These are phyloP conservation scores for Rhizopus stolonifer DNA, from an alignment of 371 early-diverging fungal genomes.

Conservation along the genomic window DNA sequence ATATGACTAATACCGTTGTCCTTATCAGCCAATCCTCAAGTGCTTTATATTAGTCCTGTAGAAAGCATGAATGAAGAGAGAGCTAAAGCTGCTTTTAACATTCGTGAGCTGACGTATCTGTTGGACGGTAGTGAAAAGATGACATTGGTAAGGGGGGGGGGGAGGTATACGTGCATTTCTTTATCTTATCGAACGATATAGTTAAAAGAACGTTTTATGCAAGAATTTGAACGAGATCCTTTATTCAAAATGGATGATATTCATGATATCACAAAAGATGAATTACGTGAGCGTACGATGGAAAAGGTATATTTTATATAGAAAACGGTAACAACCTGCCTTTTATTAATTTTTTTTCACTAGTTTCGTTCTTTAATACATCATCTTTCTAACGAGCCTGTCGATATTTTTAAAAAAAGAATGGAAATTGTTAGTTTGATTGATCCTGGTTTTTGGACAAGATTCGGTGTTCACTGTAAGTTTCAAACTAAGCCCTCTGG, in stretches of 20 bases:
- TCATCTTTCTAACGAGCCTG: conserved; percentile 75
- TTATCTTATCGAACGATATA: conserved; percentile 15
- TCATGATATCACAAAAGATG: conserved; percentile 72
- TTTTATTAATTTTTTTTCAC: no score
- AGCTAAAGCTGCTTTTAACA: conserved; percentile 69
- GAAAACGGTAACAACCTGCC: no score
- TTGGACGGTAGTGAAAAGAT: conserved; percentile 76
- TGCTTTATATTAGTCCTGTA: conserved; percentile 30
- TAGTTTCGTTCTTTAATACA: conserved; percentile 74
- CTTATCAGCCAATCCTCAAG: no score
- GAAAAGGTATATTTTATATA: no score
- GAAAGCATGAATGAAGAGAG: conserved; percentile 70
- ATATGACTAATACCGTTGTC: background rate
- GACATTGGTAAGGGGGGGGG: conserved; percentile 58
- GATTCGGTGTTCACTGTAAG: conserved; percentile 87
- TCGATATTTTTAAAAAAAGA: conserved; percentile 71
- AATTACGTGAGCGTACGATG: conserved; percentile 88
- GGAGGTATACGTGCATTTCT: no score
- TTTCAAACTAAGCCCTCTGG: background rate
- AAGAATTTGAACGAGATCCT: conserved; percentile 88
- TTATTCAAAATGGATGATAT: conserved; percentile 81
- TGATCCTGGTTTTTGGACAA: conserved; percentile 91
- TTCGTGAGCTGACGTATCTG: conserved; percentile 78
- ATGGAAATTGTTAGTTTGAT: conserved; percentile 82
- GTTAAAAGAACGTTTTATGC: conserved; percentile 81